Conservation (phyloP, 768 basidiomycete species). For the Lactarius hatsudake region DNA sequence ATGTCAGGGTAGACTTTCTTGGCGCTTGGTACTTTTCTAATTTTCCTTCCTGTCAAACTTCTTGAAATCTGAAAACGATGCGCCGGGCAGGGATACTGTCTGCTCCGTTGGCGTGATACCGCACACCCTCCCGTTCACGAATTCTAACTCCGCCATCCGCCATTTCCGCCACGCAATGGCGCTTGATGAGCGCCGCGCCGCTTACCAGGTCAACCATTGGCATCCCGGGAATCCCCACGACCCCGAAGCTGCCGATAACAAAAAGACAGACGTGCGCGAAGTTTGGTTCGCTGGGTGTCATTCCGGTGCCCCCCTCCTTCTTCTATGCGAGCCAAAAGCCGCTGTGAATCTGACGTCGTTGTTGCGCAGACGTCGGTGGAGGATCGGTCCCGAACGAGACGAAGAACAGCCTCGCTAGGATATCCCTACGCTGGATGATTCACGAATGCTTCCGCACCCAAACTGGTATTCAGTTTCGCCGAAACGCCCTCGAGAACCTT, state of each 20-base stretch:
- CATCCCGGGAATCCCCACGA: constrained; percentile 37
- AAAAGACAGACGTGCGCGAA: constrained; percentile 60
- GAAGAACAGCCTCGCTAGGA: constrained; percentile 60
- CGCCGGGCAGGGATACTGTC: constrained; percentile 61
- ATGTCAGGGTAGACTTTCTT: constrained; percentile 68
- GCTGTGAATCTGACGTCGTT: constrained; percentile 1
- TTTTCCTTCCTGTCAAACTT: not conserved
- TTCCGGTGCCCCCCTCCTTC: constrained; percentile 46
- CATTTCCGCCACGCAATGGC: constrained; percentile 70
- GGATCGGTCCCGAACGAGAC: constrained; percentile 59
- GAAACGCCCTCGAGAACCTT: constrained; percentile 32
- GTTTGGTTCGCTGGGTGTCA: constrained; percentile 83
- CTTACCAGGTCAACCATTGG: constrained; percentile 42
- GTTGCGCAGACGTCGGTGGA: constrained; percentile 65
- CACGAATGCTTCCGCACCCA: constrained; percentile 50
- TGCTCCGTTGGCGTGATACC: constrained; percentile 67
- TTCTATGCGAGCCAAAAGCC: not conserved
- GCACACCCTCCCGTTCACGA: constrained; percentile 62
- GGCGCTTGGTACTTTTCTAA: constrained; percentile 63
- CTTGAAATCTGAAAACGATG: constrained; percentile 18
- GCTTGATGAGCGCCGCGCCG: constrained; percentile 65
- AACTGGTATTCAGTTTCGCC: constrained; percentile 41
- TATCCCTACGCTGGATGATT: constrained; percentile 61
- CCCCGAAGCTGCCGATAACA: constrained; percentile 24
- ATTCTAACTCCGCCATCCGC: constrained; percentile 55